Base-by-base conservation (phyloP, 306 rosid species). In the Dalbergia cochinchinensis region DNA sequence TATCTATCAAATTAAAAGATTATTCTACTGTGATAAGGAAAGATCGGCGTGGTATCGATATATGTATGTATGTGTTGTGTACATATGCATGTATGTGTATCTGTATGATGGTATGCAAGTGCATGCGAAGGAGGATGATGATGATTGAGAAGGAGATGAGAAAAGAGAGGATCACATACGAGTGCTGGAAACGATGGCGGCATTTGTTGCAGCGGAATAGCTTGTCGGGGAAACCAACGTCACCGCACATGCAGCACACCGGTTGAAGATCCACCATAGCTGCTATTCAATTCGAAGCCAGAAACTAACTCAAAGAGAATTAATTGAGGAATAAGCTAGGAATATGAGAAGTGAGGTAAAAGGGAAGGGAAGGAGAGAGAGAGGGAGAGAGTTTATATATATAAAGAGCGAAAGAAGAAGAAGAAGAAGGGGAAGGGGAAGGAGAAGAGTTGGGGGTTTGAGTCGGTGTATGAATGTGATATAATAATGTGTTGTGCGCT, bases 191-290 rank as follows among this genome's bases (percentile, higher is more conserved):
- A 11, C 98, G 98, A 82, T 88, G 81, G 71, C 64, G 88, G 86
- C 98, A 94, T 70, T 87, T 87, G 92, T 85, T 87, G 88, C 98
- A 94, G 85, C 97, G 98, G 87, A 94, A 94, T 65, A 94, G 94
- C 80, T 94, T 94, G 86, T 94, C 94, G 2, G 90, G 85, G 83
- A 94, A 94, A 68, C 98, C 98, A 79, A 94, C 86, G 65, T 94
- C 98, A 35, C 98, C 98, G 39, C 98, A 94, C 97, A 94, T 87
- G 97, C 97, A 92, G 81, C 98, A 94, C 8, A 94, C 97, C 1
- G 89, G 89, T 79, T 87, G 86, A 60, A 47, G 85, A 90, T 94
- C 98, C 86, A 88, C 97, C 98, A 94, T 93, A 79, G 42, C n/a
- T 69, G 4, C 3, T n/a, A 65, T 69, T 9, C 44, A 34, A 48